Conservation (phyloP, 306 rosid genomes). For the Carpinus fangiana region DNA sequence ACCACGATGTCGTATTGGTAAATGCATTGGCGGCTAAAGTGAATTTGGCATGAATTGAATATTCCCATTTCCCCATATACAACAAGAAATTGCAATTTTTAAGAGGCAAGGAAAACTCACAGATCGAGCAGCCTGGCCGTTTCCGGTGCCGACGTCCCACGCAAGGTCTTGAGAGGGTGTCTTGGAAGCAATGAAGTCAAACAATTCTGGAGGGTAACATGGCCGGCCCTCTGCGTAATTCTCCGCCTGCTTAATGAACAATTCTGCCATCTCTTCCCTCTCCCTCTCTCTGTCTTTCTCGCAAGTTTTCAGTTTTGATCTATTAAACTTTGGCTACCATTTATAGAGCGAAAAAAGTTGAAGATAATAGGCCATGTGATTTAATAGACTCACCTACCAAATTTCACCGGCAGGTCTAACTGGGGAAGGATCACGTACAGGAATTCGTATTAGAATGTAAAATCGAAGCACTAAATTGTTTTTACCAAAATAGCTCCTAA, state of each 20-base stretch:
- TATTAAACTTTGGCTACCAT: neutral
- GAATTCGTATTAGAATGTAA: too few species aligned
- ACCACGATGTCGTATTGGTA: too few species aligned
- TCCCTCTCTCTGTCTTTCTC: neutral
- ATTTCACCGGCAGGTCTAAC: neutral
- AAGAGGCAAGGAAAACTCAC: slow-evolving; percentile 24
- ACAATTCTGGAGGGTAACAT: slow-evolving; percentile 56
- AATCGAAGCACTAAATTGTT: too few species aligned
- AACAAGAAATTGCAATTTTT: neutral
- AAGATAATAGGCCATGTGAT: neutral
- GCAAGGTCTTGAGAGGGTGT: slow-evolving; percentile 56
- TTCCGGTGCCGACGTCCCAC: slow-evolving; percentile 93
- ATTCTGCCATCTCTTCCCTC: slow-evolving; percentile 33
- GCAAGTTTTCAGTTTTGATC: neutral
- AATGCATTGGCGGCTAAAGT: too few species aligned
- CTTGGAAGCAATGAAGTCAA: slow-evolving; percentile 66
- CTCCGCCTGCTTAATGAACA: slow-evolving; percentile 56
- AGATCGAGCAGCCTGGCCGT: slow-evolving; percentile 78
- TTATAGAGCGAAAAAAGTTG: neutral
- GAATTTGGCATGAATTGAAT: neutral
- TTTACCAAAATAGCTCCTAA: too few species aligned
- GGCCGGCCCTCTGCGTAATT: slow-evolving; percentile 64
- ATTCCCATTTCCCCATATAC: too few species aligned
- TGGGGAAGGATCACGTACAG: too few species aligned
- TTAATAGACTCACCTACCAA: neutral